Conservation (phyloP, 176 grass and related monocot species). For the Musa beccarii region DNA sequence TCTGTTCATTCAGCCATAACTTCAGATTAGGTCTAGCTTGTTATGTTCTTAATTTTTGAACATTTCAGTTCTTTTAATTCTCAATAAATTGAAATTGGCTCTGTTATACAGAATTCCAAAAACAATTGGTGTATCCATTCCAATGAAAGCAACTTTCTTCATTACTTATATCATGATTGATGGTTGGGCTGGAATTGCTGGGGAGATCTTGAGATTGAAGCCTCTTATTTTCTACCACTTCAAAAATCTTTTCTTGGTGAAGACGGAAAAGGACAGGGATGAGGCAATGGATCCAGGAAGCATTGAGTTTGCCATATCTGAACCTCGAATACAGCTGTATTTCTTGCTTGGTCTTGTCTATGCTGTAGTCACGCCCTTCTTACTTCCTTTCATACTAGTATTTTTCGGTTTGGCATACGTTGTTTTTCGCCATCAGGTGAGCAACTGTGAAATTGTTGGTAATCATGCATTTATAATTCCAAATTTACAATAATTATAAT, state of each 20-base stretch:
- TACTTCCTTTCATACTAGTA: slow-evolving; percentile 87
- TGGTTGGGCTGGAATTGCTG: slow-evolving; percentile 97
- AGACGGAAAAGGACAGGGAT: slow-evolving; percentile 91
- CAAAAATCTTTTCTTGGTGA: slow-evolving; percentile 98
- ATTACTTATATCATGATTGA: slow-evolving; percentile 98
- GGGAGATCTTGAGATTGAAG: slow-evolving; percentile 85
- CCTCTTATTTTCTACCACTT: slow-evolving; percentile 78
- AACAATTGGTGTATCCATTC: slow-evolving; percentile 71
- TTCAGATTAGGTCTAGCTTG: background rate
- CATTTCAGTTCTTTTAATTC: background rate
- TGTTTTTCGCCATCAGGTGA: slow-evolving; percentile 95
- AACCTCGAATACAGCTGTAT: slow-evolving; percentile 97
- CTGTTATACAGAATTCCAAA: slow-evolving; percentile 43
- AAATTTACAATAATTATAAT: background rate
- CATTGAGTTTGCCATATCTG: slow-evolving; percentile 70
- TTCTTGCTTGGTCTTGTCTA: slow-evolving; percentile 97
- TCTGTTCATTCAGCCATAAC: background rate
- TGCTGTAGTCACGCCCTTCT: slow-evolving; percentile 81
- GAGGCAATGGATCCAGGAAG: slow-evolving; percentile 95
- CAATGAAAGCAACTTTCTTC: slow-evolving; percentile 97
- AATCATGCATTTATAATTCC: slow-evolving; percentile 8
- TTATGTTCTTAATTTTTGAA: background rate
- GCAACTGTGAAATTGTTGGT: slow-evolving; percentile 3
- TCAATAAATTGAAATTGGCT: background rate
- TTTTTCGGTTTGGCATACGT: slow-evolving; percentile 80